Evolutionary conservation across 768 basidiomycete species (phyloP).

Genomic region (Boletus coccyginus): DNA sequence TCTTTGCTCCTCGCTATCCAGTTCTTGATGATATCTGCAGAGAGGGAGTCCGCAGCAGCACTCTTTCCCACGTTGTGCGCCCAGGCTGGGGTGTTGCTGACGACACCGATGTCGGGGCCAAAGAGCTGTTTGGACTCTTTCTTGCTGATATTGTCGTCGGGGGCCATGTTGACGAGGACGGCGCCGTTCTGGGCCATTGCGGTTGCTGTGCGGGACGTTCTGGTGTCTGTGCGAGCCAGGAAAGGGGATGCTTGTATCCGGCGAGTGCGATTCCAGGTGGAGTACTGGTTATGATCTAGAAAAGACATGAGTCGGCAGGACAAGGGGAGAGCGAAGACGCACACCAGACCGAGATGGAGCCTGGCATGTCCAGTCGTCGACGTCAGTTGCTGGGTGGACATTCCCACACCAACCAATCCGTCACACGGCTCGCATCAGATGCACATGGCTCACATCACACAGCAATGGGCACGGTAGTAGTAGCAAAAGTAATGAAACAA

Average conservation of each 20-base stretch:
- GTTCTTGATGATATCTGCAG: conserved; percentile 72
- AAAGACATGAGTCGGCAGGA: too few relatives aligned
- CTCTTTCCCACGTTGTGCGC: conserved; percentile 63
- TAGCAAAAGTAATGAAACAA: conserved; percentile 21
- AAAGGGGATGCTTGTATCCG: conserved; percentile 50
- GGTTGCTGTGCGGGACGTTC: conserved; percentile 44
- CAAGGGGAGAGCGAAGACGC: conserved; percentile 16
- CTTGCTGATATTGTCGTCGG: conserved; percentile 31
- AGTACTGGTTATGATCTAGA: conserved; percentile 49
- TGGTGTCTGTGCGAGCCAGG: conserved; percentile 50
- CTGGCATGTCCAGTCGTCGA: conserved; percentile 25
- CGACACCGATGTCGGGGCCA: conserved; percentile 85
- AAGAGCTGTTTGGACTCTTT: conserved; percentile 74
- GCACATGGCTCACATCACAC: background rate
- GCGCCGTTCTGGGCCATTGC: conserved; percentile 45
- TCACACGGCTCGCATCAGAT: too few relatives aligned
- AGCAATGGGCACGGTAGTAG: background rate
- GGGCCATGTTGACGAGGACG: conserved; percentile 25
- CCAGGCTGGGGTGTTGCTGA: conserved; percentile 69
- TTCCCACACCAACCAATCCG: too few relatives aligned
- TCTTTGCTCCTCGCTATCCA: conserved; percentile 91
- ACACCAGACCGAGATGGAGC: conserved; percentile 42
- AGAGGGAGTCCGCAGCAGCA: conserved; percentile 63
- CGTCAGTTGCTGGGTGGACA: background rate
- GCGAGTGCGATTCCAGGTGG: conserved; percentile 57